Percentiles rank a stretch among this genome's conserved stretches.
Evolutionary conservation across 2,329 filamentous ascomycete species (phyloP).

Genomic region (Verticillium longisporum): DNA sequence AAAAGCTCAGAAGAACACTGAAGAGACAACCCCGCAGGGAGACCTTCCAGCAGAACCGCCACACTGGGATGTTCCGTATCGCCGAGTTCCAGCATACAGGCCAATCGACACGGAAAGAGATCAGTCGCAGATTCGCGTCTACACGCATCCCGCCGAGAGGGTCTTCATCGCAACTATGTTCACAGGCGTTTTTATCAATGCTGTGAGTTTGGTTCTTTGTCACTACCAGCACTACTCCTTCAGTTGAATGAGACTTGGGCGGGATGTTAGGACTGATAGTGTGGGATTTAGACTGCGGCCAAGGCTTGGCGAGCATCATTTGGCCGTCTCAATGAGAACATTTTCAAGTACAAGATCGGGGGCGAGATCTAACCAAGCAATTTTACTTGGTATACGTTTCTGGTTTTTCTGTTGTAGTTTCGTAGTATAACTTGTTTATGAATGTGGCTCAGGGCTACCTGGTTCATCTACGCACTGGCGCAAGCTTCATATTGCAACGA

Average conservation of each 20-base stretch:
- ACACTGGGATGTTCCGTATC: slow-evolving; percentile 13
- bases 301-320: slow-evolving; percentile 42
- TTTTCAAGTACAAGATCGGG: slow-evolving; percentile 45
- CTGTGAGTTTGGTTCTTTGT: slow-evolving; percentile 6
- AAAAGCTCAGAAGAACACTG: not conserved
- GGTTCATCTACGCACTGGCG: no score
- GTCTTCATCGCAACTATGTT: slow-evolving; percentile 17
- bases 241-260: not conserved
- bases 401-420: no score
- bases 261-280: no score
- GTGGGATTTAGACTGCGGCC: slow-evolving; percentile 23
- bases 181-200: slow-evolving; percentile 13
- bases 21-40: not conserved
- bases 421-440: no score
- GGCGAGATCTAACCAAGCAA: slow-evolving; percentile 38
- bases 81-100: slow-evolving; percentile 16
- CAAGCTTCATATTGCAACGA: no score
- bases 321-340: slow-evolving; percentile 37
- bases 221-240: no score
- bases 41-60: not conserved
- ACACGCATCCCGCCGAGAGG: slow-evolving; percentile 10
- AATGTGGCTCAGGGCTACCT: no score
- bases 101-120: slow-evolving; percentile 14
- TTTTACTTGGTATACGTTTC: no score
- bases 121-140: slow-evolving; percentile 11